Evolutionary conservation across 2,329 filamentous ascomycete genomes (phyloP).

Genomic region (Pestalotiopsis sp.): DNA sequence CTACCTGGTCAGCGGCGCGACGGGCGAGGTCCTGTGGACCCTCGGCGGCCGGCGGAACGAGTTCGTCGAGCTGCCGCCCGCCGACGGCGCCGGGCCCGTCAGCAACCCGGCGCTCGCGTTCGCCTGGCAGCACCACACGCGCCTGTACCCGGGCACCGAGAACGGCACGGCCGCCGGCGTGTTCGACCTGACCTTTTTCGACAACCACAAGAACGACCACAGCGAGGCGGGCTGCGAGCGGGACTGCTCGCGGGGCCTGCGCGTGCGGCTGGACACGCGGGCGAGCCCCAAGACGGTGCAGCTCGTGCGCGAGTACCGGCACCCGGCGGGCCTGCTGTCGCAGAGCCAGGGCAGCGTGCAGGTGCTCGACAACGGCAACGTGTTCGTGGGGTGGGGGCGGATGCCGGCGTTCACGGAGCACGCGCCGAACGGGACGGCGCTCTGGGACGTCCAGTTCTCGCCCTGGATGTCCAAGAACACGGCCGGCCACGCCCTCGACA

Average conservation of each 20-base stretch:
- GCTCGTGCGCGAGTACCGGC: conserved; percentile 16
- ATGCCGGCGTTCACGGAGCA: conserved; percentile 8
- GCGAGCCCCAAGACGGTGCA: conserved; percentile 14
- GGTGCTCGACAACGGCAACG: conserved; percentile 5
- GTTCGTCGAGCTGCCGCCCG: conserved; percentile 16
- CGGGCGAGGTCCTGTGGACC: conserved; percentile 18
- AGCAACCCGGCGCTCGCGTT: conserved; percentile 15
- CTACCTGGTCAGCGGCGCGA: conserved; percentile 16
- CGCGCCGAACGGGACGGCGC: not conserved
- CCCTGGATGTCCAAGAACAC: conserved; percentile 15
- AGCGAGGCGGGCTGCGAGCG: conserved; percentile 10
- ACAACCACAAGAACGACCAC: conserved; percentile 16
- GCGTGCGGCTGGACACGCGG: conserved; percentile 13
- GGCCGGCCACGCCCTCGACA: conserved; percentile 13
- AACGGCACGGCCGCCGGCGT: conserved; percentile 1
- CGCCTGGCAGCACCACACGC: conserved; percentile 20
- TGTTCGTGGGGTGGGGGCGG: conserved; percentile 8
- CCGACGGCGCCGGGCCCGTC: not conserved
- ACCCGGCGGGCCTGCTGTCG: conserved; percentile 12
- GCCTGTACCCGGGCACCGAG: conserved; percentile 7
- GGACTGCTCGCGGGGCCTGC: conserved; percentile 18
- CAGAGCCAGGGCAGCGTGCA: conserved; percentile 11
- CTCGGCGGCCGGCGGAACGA: conserved; percentile 19
- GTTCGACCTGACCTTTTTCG: conserved; percentile 18
- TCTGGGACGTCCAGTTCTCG: conserved; percentile 17